These are phyloP conservation scores for Heimioporus sp. DNA, from an alignment of 768 basidiomycete species.

Conservation along the genomic window DNA sequence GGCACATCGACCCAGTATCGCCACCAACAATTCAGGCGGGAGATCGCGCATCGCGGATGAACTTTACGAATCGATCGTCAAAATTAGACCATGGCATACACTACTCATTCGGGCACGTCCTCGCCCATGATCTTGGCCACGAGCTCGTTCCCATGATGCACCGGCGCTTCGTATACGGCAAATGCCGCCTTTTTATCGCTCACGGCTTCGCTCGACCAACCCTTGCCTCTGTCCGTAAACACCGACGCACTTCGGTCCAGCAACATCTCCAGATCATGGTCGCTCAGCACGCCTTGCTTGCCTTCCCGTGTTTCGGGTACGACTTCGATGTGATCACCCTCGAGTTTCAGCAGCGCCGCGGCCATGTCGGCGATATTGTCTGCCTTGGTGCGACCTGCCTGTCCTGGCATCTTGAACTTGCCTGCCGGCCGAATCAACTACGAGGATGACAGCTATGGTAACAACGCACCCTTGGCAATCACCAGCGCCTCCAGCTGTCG, in stretches of 20 bases:
- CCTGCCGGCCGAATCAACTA: constrained; percentile 36
- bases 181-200: constrained; percentile 53
- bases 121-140: constrained; percentile 69
- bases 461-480: constrained; percentile 75
- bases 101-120: constrained; percentile 11
- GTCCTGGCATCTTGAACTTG: constrained; percentile 78
- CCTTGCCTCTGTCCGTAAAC: constrained; percentile 64
- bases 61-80: too few relatives aligned
- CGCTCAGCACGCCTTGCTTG: constrained; percentile 72
- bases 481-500: constrained; percentile 91
- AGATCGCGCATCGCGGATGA: constrained; percentile 1
- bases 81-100: too few relatives aligned
- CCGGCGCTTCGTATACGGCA: constrained; percentile 72
- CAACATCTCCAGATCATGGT: constrained; percentile 75
- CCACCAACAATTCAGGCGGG: constrained; percentile 12
- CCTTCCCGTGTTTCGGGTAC: constrained; percentile 67
- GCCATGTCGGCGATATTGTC: constrained; percentile 82
- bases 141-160: constrained; percentile 61
- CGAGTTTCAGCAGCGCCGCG: constrained; percentile 69
- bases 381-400: constrained; percentile 49
- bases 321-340: constrained; percentile 88
- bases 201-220: constrained; percentile 58
- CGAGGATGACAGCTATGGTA: too few relatives aligned
- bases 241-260: constrained; percentile 78
- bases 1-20: constrained; percentile 7